Percentiles rank a stretch among this genome's conserved stretches.
These are phyloP conservation scores for Phytophthora rubi DNA, from an alignment of 352 stramenopile genomes.

Conservation along the genomic window DNA sequence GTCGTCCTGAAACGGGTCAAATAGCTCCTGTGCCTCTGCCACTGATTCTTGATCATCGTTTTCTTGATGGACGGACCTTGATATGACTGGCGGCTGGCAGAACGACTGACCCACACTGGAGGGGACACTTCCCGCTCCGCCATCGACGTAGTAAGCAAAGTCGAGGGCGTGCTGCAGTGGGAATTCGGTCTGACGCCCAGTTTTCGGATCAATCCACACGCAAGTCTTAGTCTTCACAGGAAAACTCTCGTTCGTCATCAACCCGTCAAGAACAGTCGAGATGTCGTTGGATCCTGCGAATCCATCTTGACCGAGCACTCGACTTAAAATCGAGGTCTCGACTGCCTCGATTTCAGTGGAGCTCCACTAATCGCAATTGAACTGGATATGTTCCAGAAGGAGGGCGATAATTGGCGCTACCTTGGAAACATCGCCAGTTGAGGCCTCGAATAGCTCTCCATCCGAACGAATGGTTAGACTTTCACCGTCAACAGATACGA, in stretches of 20 bases:
- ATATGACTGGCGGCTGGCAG: not conserved
- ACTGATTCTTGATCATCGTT: not conserved
- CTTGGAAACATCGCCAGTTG: too few species aligned
- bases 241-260: not conserved
- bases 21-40: not conserved
- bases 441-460: too few species aligned
- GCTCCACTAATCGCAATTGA: not conserved
- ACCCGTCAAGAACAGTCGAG: not conserved
- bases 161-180: not conserved
- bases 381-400: not conserved
- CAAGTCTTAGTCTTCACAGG: not conserved
- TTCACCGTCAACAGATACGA: not conserved
- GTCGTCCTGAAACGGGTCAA: slow-evolving; percentile 4
- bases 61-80: not conserved
- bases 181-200: not conserved
- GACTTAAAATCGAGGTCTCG: not conserved
- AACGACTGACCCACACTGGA: not conserved
- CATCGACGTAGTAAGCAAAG: not conserved
- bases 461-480: not conserved
- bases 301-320: not conserved
- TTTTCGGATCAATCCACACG: slow-evolving; percentile 1
- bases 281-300: not conserved
- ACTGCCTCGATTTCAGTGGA: not conserved
- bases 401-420: not conserved
- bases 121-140: not conserved